These are phyloP conservation scores for Globisporangium takayamanum DNA, from an alignment of 352 stramenopile species.

Conservation along the genomic window DNA sequence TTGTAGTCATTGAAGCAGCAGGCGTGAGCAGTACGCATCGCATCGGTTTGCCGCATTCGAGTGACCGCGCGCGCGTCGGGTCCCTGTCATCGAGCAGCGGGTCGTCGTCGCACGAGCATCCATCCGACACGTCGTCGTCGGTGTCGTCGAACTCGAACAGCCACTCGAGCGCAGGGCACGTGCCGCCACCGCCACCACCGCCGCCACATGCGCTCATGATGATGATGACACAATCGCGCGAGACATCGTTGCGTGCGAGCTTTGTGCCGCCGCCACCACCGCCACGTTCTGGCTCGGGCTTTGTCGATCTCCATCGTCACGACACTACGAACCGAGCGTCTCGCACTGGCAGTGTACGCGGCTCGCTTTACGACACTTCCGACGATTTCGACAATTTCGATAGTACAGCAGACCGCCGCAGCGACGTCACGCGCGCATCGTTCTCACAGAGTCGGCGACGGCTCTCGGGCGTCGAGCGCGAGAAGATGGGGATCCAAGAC, in stretches of 20 bases:
- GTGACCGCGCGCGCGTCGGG: constrained; percentile 18
- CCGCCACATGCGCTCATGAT: constrained; percentile 10
- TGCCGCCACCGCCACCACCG: constrained; percentile 17
- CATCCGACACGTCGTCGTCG: constrained; percentile 51
- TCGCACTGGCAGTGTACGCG: constrained; percentile 48
- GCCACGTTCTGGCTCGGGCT: constrained; percentile 10
- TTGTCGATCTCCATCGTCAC: constrained; percentile 10
- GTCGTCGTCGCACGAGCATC: constrained; percentile 25
- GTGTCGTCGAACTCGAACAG: constrained; percentile 27
- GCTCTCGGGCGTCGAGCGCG: constrained; percentile 29
- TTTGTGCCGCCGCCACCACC: constrained; percentile 14
- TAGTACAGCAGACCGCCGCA: constrained; percentile 20
- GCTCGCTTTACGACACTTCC: constrained; percentile 30
- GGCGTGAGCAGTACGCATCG: constrained; percentile 14
- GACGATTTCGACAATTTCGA: constrained; percentile 18
- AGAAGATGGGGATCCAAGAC: constrained; percentile 42
- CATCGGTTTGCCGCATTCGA: constrained; percentile 14
- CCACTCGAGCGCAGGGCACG: constrained; percentile 11
- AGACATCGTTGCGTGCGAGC: constrained; percentile 4
- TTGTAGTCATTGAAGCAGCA: constrained; percentile 46
- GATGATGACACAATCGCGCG: constrained; percentile 1
- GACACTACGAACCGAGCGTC: constrained; percentile 24
- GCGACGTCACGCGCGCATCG: constrained; percentile 29
- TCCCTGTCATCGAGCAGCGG: constrained; percentile 32
- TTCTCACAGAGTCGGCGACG: constrained; percentile 37